Conservation (phyloP, 192 early-diverging fungal species). For the Mycoemilia scoparia region DNA sequence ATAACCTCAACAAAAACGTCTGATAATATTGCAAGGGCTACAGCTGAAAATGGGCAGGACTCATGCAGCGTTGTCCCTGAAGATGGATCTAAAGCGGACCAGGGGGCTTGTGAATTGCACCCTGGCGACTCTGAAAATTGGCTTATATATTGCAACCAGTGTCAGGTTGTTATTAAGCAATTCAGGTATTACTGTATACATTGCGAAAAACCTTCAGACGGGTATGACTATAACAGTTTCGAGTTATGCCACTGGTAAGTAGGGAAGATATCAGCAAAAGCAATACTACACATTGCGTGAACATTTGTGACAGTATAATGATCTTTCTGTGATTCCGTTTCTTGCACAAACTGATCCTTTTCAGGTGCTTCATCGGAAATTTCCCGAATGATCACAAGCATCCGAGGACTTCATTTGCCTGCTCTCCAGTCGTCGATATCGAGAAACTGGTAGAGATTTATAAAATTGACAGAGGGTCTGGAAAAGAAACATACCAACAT, state of each 20-base stretch:
- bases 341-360: conserved; percentile 2
- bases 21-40: too few species aligned
- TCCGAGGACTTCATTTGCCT: conserved; percentile 61
- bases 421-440: conserved; percentile 13
- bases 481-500: too few species aligned
- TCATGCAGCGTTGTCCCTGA: conserved; percentile 1
- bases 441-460: conserved; percentile 19
- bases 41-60: neutral
- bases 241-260: conserved; percentile 54
- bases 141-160: conserved; percentile 62
- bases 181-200: conserved; percentile 69
- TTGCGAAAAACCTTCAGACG: conserved; percentile 53
- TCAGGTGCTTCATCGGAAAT: conserved; percentile 45
- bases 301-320: conserved; percentile 4
- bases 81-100: conserved; percentile 4
- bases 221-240: conserved; percentile 46
- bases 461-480: too few species aligned
- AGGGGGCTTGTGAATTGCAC: conserved; percentile 1
- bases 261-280: conserved; percentile 6
- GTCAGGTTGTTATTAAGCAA: conserved; percentile 58
- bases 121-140: conserved; percentile 29
- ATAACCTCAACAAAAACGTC: too few species aligned
- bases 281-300: conserved; percentile 4
- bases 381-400: conserved; percentile 59
- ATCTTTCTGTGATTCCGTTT: neutral